These are phyloP conservation scores for Dictyostelium citrinum DNA, from an alignment of 78 protist genomes.

Conservation along the genomic window DNA sequence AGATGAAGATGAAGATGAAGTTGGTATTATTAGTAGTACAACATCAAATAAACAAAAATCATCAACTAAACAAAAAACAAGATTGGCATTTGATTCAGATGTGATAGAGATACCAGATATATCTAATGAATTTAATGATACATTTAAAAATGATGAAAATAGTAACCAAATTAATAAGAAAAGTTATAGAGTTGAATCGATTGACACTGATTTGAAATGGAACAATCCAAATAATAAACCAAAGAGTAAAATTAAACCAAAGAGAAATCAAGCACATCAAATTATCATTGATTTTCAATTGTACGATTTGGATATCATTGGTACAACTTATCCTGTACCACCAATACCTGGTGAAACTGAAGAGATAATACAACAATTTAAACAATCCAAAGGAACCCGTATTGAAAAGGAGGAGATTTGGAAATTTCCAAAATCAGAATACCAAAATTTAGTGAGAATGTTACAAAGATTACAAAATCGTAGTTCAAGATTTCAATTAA, in stretches of 20 bases:
- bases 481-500: neutral
- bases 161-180: neutral
- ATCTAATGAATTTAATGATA: neutral
- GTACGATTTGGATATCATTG: neutral
- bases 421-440: slow-evolving; percentile 8
- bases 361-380: neutral
- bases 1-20: neutral
- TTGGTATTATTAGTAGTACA: neutral
- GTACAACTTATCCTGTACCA: slow-evolving; percentile 43
- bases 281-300: slow-evolving; percentile 59
- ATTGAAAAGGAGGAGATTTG: slow-evolving; percentile 9
- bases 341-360: neutral
- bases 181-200: neutral
- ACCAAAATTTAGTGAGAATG: neutral
- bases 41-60: neutral
- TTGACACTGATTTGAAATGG: neutral
- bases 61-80: neutral
- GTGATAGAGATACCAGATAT: neutral
- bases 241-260: neutral
- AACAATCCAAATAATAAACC: neutral
- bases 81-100: neutral
- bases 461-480: neutral
- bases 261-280: slow-evolving; percentile 1
- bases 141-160: neutral
- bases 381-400: neutral